Base-by-base conservation (phyloP, 257 asterid species). In the Rauvolfia tetraphylla region DNA sequence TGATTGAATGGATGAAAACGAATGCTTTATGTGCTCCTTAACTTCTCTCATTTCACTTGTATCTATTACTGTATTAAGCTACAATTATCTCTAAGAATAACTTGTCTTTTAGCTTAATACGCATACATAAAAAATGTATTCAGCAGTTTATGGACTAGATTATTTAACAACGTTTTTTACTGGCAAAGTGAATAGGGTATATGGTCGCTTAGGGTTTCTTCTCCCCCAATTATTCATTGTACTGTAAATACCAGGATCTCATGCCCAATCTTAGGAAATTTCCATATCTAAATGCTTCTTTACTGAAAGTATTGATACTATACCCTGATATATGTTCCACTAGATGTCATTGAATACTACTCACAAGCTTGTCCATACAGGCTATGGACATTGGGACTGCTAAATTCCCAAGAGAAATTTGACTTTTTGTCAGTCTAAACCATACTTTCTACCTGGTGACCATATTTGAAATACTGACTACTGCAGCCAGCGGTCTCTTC, bases 401-500 rank as follows among this genome's bases (percentile, higher is more conserved):
- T 34, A 18, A 33, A 65, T 65, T 5, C 70, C 13, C 18, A n/a
- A n/a, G 12, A 65, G 48, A 65, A 34, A 36, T 18, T 34, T 34
- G 27, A 65, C 34, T 34, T 65, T 6, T 34, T 34, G 15, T 62
- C 34, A 62, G 34, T 62, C 69, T 17, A 7, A 63, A 1, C 10
- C 31, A n/a, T 31, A 57, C 75, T 65, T 48, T 58, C 63, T 69
- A 59, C 22, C 17, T 18, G 15, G 36, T 36, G 48, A 81, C 68
- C 31, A 31, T 38, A n/a, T 51, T 22, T 12, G 38, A 67, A 65
- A 12, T 33, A 53, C 78, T 53, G 17, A 73, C 68, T 73, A 53
- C 76, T 85, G 89, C 96, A 94, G 97, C 85, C 87, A 89, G 23
- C 86, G 92, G 41, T 88, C 90, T 67, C 98, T 95, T 66, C 82